A percentile compares a stretch with the other conserved stretches of the same genome.
Conservation (phyloP, 2,329 filamentous ascomycete genomes). For the Verticillium alfalfae region DNA sequence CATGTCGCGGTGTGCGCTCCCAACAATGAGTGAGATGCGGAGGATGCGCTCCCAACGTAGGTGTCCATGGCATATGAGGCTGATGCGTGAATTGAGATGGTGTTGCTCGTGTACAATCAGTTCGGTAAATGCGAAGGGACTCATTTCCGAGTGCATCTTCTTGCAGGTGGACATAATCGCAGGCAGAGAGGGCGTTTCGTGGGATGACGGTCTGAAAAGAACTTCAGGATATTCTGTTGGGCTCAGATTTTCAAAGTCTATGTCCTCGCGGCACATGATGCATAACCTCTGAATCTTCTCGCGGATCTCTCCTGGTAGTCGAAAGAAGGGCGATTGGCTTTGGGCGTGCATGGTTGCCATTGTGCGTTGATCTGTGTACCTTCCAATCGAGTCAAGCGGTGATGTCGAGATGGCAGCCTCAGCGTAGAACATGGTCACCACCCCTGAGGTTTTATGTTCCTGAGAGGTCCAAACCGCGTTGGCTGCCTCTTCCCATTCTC, state of each 20-base stretch:
- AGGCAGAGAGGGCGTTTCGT: not conserved
- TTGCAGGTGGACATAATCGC: not conserved
- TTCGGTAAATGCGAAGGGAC: not conserved
- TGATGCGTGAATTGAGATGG: not conserved
- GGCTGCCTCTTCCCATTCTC: too few species aligned
- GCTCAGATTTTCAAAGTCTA: not conserved
- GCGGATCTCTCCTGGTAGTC: not conserved
- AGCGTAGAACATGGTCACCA: too few species aligned
- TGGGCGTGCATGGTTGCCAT: not conserved
- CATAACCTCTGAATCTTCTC: not conserved
- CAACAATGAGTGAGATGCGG: not conserved
- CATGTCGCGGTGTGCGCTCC: too few species aligned
- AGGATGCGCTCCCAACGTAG: not conserved
- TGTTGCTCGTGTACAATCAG: not conserved
- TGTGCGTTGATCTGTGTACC: not conserved
- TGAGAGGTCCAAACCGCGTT: too few species aligned
- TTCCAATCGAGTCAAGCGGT: not conserved
- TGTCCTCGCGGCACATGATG: not conserved
- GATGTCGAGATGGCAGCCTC: not conserved
- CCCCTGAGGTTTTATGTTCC: too few species aligned
- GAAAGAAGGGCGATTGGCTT: not conserved
- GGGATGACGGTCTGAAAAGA: not conserved
- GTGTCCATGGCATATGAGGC: not conserved
- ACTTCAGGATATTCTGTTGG: not conserved
- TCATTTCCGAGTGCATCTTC: not conserved